Evolutionary conservation across 257 asterid genomes (phyloP), one percentile per base, ranked within the genome.

Genomic region (Thymus quinquecostatus): DNA sequence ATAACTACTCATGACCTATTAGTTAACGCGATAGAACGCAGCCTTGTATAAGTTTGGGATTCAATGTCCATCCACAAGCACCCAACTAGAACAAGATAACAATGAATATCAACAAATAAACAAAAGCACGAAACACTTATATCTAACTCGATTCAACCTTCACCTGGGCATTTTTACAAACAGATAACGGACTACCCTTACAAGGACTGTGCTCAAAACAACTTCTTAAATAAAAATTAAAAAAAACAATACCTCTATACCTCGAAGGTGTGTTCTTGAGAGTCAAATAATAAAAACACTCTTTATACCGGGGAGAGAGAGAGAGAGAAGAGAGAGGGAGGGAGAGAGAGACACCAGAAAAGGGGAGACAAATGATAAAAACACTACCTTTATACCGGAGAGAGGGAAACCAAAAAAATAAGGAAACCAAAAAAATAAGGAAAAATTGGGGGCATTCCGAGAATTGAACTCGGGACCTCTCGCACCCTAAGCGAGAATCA

Each of bases 401-500:
- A 28, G 7, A 55, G 38, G n/a, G n/a, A n/a, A n/a, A n/a, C n/a
- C n/a, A n/a, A 3, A 2, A 1, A 29, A 28, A 21, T 8, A 28
- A 28, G 9, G 29, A 3, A 3, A 10, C n/a, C n/a, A n/a, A 3
- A 2, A 1, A 29, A 28, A 21, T 8, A 28, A 28, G 9, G 29
- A 3, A 3, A 10, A 4, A 3, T 3, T 36, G 1, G 64, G 77
- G 83, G 80, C 80, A 79, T 71, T 78, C 82, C 81, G 86, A 92
- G 88, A 89, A 89, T 92, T 80, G 83, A 89, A 84, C 91, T 87
- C 85, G 81, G 87, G 90, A 86, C 96, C 91, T 84, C 96, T 87
- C 87, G 88, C 97, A 82, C 97, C 95, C 90, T 66, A 89, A 92
- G 92, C 85, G 88, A 86, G 95, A 89, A 89, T 89, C 92, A 87